phyloP scores from a whole-genome alignment of 345 rosid genomes.

The Moricandia arvensis region DNA sequence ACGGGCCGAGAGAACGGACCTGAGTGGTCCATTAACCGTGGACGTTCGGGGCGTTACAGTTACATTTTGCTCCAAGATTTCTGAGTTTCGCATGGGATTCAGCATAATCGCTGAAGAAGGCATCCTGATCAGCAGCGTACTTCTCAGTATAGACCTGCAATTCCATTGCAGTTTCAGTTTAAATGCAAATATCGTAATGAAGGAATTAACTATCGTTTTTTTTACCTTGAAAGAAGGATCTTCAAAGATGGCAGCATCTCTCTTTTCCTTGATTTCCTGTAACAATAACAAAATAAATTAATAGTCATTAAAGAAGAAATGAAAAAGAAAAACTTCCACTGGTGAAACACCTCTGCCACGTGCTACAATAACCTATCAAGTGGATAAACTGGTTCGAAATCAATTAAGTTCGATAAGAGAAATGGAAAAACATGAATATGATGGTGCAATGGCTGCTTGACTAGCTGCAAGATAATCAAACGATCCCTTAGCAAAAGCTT shows the following conservation, averaged over 20 bases:
- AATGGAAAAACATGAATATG: no score
- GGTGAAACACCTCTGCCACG: no score
- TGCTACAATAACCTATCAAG: no score
- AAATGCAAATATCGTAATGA: not conserved
- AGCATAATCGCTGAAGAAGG: conserved; percentile 90
- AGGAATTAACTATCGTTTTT: conserved; percentile 18
- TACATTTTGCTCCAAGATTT: conserved; percentile 86
- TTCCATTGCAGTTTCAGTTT: conserved; percentile 19
- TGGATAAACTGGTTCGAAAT: no score
- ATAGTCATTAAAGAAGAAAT: conserved; percentile 4
- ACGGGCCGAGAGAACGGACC: no score
- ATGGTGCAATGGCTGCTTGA: no score
- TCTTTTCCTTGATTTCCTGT: conserved; percentile 82
- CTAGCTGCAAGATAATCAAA: no score
- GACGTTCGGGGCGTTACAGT: no score
- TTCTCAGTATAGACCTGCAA: conserved; percentile 86
- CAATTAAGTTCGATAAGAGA: no score
- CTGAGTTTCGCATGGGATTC: conserved; percentile 95
- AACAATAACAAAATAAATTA: not conserved
- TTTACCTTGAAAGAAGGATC: conserved; percentile 88
- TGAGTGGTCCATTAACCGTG: no score
- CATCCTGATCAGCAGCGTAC: conserved; percentile 78
- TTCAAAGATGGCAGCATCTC: conserved; percentile 84
- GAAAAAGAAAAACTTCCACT: not conserved
- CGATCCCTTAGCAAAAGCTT: no score